These are phyloP conservation scores for Alternaria triticimaculans DNA, from an alignment of 2,329 filamentous ascomycete species.

Conservation along the genomic window DNA sequence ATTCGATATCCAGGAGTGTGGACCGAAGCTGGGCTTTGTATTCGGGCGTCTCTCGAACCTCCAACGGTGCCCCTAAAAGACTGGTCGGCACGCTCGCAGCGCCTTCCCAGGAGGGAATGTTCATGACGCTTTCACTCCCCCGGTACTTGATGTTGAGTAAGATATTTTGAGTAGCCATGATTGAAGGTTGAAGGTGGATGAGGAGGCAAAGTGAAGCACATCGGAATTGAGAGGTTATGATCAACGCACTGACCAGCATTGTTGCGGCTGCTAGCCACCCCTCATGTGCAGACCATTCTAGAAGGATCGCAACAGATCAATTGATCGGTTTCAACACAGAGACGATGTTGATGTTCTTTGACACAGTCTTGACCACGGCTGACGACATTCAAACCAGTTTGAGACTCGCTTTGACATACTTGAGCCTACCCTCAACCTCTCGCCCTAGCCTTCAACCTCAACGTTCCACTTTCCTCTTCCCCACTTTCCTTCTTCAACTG, in stretches of 20 bases:
- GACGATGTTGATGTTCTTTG: no score
- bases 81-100: background rate
- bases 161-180: background rate
- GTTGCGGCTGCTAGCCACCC: background rate
- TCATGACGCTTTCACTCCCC: background rate
- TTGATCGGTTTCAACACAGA: background rate
- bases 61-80: background rate
- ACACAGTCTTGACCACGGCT: no score
- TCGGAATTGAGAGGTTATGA: background rate
- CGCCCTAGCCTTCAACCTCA: conserved; percentile 30
- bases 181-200: background rate
- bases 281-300: background rate
- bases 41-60: background rate
- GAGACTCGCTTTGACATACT: no score
- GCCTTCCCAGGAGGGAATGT: background rate
- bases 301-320: background rate
- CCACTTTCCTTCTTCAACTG: conserved; percentile 37
- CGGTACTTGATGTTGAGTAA: background rate
- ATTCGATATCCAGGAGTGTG: background rate
- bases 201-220: background rate
- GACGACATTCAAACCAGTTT: no score
- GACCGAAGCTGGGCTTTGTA: background rate
- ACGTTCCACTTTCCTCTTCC: conserved; percentile 30
- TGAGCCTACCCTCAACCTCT: background rate
- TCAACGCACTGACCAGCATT: background rate